Conservation (phyloP, 2,329 filamentous ascomycete genomes). For the Hypoxylon sp. region DNA sequence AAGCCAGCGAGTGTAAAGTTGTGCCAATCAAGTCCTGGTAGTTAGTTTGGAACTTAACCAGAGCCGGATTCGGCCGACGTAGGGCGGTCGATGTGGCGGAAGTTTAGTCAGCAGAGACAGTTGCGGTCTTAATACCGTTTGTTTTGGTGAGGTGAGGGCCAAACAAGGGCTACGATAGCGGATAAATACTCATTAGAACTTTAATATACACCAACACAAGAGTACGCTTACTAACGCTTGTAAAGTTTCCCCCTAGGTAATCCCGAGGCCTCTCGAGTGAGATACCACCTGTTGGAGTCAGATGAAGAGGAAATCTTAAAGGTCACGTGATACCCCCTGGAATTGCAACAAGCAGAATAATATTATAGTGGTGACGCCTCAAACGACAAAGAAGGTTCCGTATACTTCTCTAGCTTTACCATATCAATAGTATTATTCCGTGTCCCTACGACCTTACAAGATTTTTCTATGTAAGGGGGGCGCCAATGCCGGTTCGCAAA, state of each 20-base stretch:
- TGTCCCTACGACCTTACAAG: neutral
- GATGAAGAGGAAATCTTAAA: neutral
- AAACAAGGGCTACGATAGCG: too few species aligned
- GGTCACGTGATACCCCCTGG: neutral
- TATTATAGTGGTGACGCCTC: neutral
- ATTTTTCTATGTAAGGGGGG: neutral
- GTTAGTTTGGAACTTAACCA: conserved; percentile 13
- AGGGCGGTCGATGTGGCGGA: neutral
- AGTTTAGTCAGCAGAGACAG: too few species aligned
- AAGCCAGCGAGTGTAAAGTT: conserved; percentile 2
- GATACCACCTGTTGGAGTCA: neutral
- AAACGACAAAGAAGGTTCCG: neutral
- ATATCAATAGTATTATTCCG: neutral
- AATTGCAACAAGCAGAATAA: neutral
- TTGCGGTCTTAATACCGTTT: too few species aligned
- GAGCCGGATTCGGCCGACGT: neutral
- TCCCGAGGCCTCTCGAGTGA: neutral
- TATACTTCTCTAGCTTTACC: neutral
- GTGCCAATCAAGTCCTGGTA: conserved; percentile 3
- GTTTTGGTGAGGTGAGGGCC: too few species aligned
- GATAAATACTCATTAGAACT: too few species aligned
- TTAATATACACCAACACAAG: neutral
- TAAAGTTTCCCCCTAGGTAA: neutral
- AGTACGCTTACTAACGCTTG: neutral
- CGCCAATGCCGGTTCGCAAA: neutral